phyloP scores from a whole-genome alignment of 257 asterid genomes.

The Capsicum baccatum region DNA sequence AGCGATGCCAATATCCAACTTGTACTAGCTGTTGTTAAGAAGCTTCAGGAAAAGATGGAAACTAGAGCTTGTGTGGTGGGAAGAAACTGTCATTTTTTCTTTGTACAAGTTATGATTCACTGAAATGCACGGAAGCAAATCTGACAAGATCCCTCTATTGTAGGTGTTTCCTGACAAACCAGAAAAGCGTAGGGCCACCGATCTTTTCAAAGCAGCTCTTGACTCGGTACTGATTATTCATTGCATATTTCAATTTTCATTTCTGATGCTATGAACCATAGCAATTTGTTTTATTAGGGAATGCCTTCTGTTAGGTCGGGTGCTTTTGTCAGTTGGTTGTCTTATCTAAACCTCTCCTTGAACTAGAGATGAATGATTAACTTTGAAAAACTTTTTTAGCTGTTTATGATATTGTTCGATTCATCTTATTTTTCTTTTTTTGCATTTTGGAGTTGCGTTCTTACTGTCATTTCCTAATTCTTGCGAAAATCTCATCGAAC shows the following conservation, averaged over 20 bases:
- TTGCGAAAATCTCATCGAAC: background rate
- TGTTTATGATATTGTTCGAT: background rate
- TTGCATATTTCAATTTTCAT: background rate
- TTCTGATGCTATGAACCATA: background rate
- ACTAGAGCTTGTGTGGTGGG: slow-evolving; percentile 90
- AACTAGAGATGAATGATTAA: slow-evolving; percentile 15
- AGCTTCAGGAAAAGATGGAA: slow-evolving; percentile 79
- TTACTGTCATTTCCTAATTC: background rate
- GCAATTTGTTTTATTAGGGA: slow-evolving; percentile 8
- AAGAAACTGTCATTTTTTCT: slow-evolving; percentile 27
- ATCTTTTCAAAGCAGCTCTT: slow-evolving; percentile 78
- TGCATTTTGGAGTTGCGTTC: background rate
- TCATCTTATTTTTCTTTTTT: slow-evolving; percentile 6
- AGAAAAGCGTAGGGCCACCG: slow-evolving; percentile 91
- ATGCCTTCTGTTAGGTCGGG: background rate
- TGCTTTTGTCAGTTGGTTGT: background rate
- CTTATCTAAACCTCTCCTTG: background rate
- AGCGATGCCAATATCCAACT: slow-evolving; percentile 98
- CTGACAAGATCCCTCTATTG: slow-evolving; percentile 16
- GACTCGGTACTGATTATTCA: slow-evolving; percentile 64
- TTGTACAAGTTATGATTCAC: slow-evolving; percentile 14
- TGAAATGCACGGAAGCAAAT: background rate
- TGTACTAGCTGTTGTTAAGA: slow-evolving; percentile 73
- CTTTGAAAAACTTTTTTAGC: background rate
- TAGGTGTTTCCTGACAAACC: slow-evolving; percentile 98